Evolutionary conservation across 2,329 filamentous ascomycete species (phyloP).

Genomic region (Scopulariopsis brevicaulis): DNA sequence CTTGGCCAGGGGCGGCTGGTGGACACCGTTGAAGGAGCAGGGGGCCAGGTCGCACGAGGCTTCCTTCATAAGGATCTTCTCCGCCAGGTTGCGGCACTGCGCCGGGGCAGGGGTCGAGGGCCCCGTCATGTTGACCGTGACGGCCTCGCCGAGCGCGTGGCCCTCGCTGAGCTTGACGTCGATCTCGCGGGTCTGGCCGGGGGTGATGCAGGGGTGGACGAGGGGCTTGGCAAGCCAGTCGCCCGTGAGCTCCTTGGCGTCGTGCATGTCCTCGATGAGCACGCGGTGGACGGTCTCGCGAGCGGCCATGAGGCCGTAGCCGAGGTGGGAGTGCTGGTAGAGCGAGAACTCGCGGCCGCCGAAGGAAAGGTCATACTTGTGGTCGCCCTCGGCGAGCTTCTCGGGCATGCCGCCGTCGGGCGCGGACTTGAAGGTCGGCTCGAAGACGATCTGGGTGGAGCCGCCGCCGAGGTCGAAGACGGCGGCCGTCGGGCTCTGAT

Average conservation of each 20-base stretch:
- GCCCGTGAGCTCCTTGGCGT: conserved; percentile 45
- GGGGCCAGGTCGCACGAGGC: conserved; percentile 69
- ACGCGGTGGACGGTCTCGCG: conserved; percentile 73
- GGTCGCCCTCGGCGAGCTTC: conserved; percentile 77
- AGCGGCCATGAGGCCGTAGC: conserved; percentile 92
- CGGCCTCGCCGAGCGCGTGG: conserved; percentile 51
- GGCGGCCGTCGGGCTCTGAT: conserved; percentile 82
- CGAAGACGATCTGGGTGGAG: conserved; percentile 96
- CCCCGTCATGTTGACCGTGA: conserved; percentile 79
- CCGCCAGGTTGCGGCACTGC: conserved; percentile 81
- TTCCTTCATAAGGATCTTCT: conserved; percentile 86
- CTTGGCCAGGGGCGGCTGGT: conserved; percentile 85
- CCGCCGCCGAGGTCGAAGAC: conserved; percentile 94
- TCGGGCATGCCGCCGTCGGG: conserved; percentile 71
- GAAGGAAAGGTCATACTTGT: conserved; percentile 89
- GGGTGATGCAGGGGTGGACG: conserved; percentile 75
- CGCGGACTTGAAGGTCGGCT: conserved; percentile 77
- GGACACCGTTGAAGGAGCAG: conserved; percentile 97
- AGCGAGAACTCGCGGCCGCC: conserved; percentile 84
- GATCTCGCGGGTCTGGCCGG: conserved; percentile 65
- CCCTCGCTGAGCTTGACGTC: conserved; percentile 57
- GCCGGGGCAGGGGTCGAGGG: conserved; percentile 64
- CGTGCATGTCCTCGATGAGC: conserved; percentile 61
- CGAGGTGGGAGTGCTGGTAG: conserved; percentile 96
- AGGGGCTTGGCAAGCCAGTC: conserved; percentile 63